phyloP scores from a whole-genome alignment of 495 filamentous ascomycete species.

The Neurospora africana region DNA sequence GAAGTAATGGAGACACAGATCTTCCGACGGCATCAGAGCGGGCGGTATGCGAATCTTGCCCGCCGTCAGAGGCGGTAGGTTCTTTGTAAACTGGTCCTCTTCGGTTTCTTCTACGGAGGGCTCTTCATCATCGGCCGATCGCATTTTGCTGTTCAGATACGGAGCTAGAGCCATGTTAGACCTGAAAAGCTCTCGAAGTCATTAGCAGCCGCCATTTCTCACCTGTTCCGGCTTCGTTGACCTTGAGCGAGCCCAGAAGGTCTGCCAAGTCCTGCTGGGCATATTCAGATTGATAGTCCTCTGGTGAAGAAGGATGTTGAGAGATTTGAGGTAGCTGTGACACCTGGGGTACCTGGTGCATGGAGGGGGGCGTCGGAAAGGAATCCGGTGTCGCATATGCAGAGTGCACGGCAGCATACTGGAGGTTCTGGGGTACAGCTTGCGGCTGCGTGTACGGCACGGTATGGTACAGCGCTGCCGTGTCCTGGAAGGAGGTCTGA shows the following conservation, averaged over 20 bases:
- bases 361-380: conserved; percentile 46
- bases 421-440: conserved; percentile 33
- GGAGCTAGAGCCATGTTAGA: conserved; percentile 46
- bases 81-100: conserved; percentile 39
- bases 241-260: conserved; percentile 72
- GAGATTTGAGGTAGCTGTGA: conserved; percentile 9
- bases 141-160: conserved; percentile 69
- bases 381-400: conserved; percentile 32
- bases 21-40: conserved; percentile 86
- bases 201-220: conserved; percentile 23
- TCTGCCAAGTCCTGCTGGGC: conserved; percentile 65
- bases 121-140: conserved; percentile 49
- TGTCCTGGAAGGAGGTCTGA: conserved; percentile 29
- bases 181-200: background rate
- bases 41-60: conserved; percentile 81
- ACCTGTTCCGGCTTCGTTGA: conserved; percentile 85
- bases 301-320: conserved; percentile 34
- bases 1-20: conserved; percentile 75
- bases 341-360: conserved; percentile 14
- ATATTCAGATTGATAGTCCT: conserved; percentile 53
- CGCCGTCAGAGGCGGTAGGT: conserved; percentile 49
- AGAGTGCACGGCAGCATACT: conserved; percentile 39
- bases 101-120: conserved; percentile 68
- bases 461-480: conserved; percentile 32
- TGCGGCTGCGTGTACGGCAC: conserved; percentile 36